Evolutionary conservation across 1,139 yeast genomes (phyloP).

Genomic region (Magnusiomyces magnusii): DNA sequence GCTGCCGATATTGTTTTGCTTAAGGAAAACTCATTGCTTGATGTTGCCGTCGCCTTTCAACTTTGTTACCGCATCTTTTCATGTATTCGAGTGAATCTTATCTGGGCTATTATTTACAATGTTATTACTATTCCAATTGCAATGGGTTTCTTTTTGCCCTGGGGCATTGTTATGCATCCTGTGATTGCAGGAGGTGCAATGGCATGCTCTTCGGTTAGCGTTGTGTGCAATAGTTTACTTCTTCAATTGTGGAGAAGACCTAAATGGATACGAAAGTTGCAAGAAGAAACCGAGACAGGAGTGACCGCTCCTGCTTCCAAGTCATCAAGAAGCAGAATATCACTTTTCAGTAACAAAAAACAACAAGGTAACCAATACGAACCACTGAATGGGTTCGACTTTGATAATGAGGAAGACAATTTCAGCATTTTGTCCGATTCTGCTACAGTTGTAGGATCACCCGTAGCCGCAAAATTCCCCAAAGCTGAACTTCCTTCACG

Average conservation of each 20-base stretch:
- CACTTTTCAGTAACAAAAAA: too few species aligned
- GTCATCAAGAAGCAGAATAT: background rate
- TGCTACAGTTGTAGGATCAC: background rate
- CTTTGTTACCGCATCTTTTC: constrained; percentile 63
- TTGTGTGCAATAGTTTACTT: constrained; percentile 69
- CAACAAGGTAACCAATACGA: background rate
- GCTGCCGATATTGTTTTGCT: constrained; percentile 86
- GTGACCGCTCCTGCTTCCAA: background rate
- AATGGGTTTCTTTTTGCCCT: constrained; percentile 82
- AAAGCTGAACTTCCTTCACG: background rate
- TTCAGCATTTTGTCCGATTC: background rate
- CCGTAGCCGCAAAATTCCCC: background rate
- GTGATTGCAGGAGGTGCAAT: constrained; percentile 82
- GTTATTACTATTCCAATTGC: constrained; percentile 89
- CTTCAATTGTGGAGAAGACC: constrained; percentile 41
- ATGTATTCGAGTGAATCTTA: constrained; percentile 70
- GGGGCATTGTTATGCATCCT: constrained; percentile 79
- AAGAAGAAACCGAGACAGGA: background rate
- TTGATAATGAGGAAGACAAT: background rate
- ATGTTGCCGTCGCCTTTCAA: constrained; percentile 65
- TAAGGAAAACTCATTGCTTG: constrained; percentile 42
- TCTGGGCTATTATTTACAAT: constrained; percentile 85
- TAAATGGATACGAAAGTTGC: constrained; percentile 16
- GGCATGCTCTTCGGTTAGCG: constrained; percentile 90
- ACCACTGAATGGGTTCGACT: background rate